Evolutionary conservation across 139 green algal genomes (phyloP).

Genomic region (Tetraselmis chui): DNA sequence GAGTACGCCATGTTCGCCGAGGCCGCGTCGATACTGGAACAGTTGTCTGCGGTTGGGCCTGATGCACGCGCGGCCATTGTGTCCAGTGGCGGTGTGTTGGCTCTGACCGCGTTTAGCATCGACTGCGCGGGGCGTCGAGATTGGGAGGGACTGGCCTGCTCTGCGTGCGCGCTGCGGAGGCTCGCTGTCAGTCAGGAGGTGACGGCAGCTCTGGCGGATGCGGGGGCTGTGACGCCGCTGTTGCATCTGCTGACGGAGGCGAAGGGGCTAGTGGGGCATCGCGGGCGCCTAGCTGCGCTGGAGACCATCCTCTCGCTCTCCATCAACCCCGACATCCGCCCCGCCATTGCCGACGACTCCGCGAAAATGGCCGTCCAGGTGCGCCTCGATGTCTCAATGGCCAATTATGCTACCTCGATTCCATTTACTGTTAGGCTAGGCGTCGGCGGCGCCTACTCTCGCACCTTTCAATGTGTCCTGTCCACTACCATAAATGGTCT

Average conservation of each 20-base stretch:
- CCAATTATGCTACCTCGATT: too few species aligned
- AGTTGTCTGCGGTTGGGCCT: neutral
- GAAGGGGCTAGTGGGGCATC: neutral
- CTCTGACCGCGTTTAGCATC: neutral
- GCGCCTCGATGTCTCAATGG: too few species aligned
- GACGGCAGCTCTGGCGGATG: neutral
- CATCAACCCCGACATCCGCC: neutral
- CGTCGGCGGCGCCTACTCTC: too few species aligned
- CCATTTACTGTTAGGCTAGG: too few species aligned
- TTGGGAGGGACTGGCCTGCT: neutral
- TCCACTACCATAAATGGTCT: too few species aligned
- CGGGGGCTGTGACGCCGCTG: neutral
- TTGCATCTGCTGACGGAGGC: neutral
- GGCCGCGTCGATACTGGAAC: neutral
- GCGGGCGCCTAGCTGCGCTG: neutral
- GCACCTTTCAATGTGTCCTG: too few species aligned
- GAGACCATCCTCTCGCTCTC: neutral
- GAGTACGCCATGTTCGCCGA: neutral
- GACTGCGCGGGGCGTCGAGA: neutral
- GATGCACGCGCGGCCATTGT: neutral
- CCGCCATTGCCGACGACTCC: neutral
- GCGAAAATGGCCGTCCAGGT: neutral
- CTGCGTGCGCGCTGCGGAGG: neutral
- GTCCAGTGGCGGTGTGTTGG: neutral
- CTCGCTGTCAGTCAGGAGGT: neutral